These are phyloP conservation scores for Leccinum huronense DNA, from an alignment of 1,284 basidiomycete genomes.

Conservation along the genomic window DNA sequence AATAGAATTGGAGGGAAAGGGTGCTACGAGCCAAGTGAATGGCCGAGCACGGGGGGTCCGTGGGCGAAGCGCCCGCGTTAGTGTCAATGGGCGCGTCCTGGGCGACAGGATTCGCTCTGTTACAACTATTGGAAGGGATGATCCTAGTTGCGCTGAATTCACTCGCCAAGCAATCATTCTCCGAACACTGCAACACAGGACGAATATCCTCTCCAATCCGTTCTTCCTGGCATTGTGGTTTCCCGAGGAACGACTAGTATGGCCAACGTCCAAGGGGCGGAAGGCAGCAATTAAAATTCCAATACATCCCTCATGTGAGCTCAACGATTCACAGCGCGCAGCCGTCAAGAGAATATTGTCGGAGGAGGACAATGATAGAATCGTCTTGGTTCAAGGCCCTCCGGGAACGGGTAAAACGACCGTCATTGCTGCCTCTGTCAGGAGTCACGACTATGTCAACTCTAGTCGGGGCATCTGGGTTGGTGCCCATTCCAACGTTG, in stretches of 20 bases:
- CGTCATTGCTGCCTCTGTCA: conserved; percentile 47
- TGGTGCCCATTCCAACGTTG: conserved; percentile 65
- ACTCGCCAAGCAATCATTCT: conserved; percentile 38
- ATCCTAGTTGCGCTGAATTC: conserved; percentile 42
- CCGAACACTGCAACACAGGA: conserved; percentile 36
- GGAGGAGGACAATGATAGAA: conserved; percentile 37
- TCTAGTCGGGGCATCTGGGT: conserved; percentile 53
- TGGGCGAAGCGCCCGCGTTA: not conserved
- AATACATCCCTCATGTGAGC: conserved; percentile 5
- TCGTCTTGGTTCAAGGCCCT: conserved; percentile 59
- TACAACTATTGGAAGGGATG: conserved; percentile 44
- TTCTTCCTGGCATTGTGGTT: conserved; percentile 50
- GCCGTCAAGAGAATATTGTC: conserved; percentile 42
- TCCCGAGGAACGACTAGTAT: conserved; percentile 16
- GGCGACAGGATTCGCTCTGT: not conserved
- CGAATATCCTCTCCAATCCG: conserved; percentile 38
- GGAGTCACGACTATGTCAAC: conserved; percentile 32
- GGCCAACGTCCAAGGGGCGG: conserved; percentile 10
- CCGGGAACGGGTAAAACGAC: conserved; percentile 46
- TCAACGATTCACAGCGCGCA: conserved; percentile 42
- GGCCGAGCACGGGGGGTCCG: not conserved
- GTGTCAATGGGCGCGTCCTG: not conserved
- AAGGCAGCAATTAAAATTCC: not conserved
- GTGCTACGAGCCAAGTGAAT: not conserved
- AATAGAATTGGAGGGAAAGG: conserved; percentile 19